Evolutionary conservation across 1,139 yeast species (phyloP), one percentile per base, ranked within the genome.

Genomic region (Suhomyces kunorum): DNA sequence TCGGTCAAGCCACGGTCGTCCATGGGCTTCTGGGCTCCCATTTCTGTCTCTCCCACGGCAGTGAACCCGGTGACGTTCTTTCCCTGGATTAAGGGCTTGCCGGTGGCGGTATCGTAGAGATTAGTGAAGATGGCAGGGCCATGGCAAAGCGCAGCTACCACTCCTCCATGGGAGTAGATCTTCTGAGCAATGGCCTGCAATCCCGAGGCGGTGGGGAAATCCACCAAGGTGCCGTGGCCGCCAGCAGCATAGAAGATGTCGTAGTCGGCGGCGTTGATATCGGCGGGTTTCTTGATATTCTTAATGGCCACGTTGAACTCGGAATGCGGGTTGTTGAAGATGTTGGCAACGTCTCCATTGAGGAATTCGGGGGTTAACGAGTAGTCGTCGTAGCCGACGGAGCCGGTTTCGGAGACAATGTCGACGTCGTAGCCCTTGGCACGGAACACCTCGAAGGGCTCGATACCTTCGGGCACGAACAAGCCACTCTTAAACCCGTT

Each of bases 111-210:
- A 35, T 47, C 47, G 13, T 38, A 37, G 26, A 54, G 28, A 27
- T 45, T 48, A 15, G 48, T 51, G 22, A 56, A 54, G 31, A 57
- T 51, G 8, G 47, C 44, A n/a, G 56, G 56, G 2, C 56, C 59
- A 30, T 55, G 59, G 34, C 60, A 55, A 2, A 55, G 54, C 4
- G 58, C 58, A 3, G 58, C 48, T n/a, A 56, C 47, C 6, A 54
- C 54, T 11, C 58, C 58, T 2, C 49, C 52, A 5, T 47, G 37
- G 27, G 48, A 32, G 42, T 46, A 51, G 17, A 55, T 49, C n/a
- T 34, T 34, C 32, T 42, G 44, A 5, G 53, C 57, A 30, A 54
- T 36, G 9, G 35, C 16, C 30, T 51, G 54, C 39, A 56, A 44
- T 8, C 45, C 56, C 6, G 32, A 36, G 7, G 60, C 56, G 18